Base-by-base conservation (phyloP, 176 grass and related monocot genomes). In the Bothriochloa decipiens region DNA sequence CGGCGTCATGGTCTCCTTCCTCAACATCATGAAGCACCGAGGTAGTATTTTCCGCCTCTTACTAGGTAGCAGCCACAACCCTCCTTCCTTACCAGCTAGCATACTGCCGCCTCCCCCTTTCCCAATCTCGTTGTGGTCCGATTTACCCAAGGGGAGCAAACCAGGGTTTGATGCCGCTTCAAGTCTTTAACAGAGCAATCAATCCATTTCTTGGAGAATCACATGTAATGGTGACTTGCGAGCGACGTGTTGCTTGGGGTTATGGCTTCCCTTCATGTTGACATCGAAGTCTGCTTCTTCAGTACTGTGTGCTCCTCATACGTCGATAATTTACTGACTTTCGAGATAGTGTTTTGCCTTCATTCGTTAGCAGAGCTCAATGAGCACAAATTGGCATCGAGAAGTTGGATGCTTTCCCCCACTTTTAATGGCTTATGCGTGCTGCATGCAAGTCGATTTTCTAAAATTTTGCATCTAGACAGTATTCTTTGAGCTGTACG, bases 1-100 rank as follows among this genome's bases (percentile, higher is more conserved):
- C 86, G 76, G 82, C 85, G 89, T 92, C 83, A 98, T 98, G 85
- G 81, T 92, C 70, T 91, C 93, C 74, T 98, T 98, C 77, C 96
- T 98, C 86, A 83, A 90, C 60, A 92, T 98, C 89, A 95, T 95
- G 96, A 98, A 98, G 83, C 77, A 94, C 82, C 96, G 96, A 90
- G 96, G 93, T 95, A 79, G 67, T 45, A 6, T 70, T 12, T 32
- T 17, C 72, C 41, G 12, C 41, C 43, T 11, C 70, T 26, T 26
- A 3, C 39, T 23, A 1, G 25, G 25, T 29, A 65, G 25, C 25
- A 32, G 63, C 63, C 27, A 7, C 13, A 28, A 1, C 1, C 28
- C 28, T 37, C 12, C 65, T 6, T 25, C 29, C 7, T 20, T 35
- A 18, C 29, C 11, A n/a, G 9, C 32, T 11, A 12, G 1, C 28